Conservation (phyloP, 2,329 filamentous ascomycete species). For the Aspergillus caelatus region DNA sequence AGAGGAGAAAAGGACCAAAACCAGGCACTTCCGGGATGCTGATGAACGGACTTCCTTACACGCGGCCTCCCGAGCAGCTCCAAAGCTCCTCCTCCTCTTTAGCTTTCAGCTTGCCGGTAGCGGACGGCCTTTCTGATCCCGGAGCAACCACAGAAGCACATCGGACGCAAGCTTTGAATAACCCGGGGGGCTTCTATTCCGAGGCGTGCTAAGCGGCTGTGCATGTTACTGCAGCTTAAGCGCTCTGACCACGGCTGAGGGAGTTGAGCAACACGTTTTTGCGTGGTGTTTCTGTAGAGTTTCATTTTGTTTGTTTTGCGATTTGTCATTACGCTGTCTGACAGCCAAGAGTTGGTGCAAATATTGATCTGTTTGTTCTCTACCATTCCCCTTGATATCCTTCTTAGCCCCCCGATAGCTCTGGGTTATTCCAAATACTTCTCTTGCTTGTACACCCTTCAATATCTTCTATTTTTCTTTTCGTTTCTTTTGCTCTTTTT, state of each 20-base stretch:
- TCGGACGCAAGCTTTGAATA: constrained; percentile 27
- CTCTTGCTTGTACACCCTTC: constrained; percentile 3
- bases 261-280: not conserved
- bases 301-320: not conserved
- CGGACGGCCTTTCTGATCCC: constrained; percentile 27
- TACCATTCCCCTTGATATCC: not conserved
- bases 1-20: constrained; percentile 31
- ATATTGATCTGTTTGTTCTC: constrained; percentile 1
- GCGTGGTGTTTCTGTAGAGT: not conserved
- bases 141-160: constrained; percentile 22
- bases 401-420: not conserved
- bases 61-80: constrained; percentile 22
- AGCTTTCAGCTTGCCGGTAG: constrained; percentile 3
- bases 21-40: constrained; percentile 31
- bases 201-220: not conserved
- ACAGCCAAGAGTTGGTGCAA: not conserved
- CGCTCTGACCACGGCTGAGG: not conserved
- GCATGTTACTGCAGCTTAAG: not conserved
- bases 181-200: constrained; percentile 21
- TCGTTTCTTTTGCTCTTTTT: too few species aligned
- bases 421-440: not conserved
- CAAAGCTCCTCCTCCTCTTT: constrained; percentile 19
- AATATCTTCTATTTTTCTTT: not conserved
- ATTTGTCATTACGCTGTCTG: not conserved
- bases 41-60: constrained; percentile 46